Base-by-base conservation (phyloP, 257 asterid species). In the Petrea volubilis region DNA sequence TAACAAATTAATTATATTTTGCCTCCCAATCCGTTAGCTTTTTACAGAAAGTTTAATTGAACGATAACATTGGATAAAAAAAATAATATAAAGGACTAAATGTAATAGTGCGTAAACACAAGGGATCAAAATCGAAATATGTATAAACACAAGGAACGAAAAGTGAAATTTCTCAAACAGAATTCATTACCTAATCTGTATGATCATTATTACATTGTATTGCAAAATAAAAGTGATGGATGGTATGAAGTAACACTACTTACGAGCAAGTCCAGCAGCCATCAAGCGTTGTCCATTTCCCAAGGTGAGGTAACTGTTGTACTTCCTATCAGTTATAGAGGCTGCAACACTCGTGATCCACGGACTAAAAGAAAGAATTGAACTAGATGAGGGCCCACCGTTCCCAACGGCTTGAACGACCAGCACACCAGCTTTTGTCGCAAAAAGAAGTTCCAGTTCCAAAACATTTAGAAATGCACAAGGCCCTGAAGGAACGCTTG, bases 321-420 rank as follows among this genome's bases (percentile, higher is more conserved):
- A 89, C 57, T 70, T 83, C 58, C 93, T 68, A 51, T 89, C 93
- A 7, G 96, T 89, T 15, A 75, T 63, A 9, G 87, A 83, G 74
- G 94, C 90, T 0, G 94, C 92, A 44, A 89, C 89, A 34, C 83
- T 87, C 2, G 77, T 79, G 79, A 87, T 82, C 94, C 96, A 89
- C 10, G 96, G 92, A 43, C 96, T 89, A 40, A 87, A 89, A 1
- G 96, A 89, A 44, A 83, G 84, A 50, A 83, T 70, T 15, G 96
- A 89, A 64, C 74, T 79, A 3, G 88, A 36, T 6, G 88, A 77
- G 5, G 96, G 96, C 15, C 94, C 96, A 0, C 84, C 81, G 49
- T 89, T 89, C 71, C 96, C 96, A 34, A 83, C 89, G 7, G 94
- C 91, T 73, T 89, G 96, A 56, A 89, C 85, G 20, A 87, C 94